Evolutionary conservation across 202 grass and related monocot species (phyloP), one percentile per base, ranked within the genome.

Genomic region (Zizania palustris): DNA sequence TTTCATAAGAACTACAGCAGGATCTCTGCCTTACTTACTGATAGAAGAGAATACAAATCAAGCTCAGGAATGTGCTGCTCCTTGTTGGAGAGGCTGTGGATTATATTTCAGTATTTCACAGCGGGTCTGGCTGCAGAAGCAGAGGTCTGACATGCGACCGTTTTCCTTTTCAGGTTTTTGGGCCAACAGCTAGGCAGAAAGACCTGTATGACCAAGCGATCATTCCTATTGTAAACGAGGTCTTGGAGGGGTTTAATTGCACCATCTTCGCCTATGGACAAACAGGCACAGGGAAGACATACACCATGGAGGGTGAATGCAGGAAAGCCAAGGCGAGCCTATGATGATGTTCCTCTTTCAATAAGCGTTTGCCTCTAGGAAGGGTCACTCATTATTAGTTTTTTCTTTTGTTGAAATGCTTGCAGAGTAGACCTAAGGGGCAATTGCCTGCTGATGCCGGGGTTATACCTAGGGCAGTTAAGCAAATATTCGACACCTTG

Each of bases 281-380:
- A 79, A 99, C 96, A 0, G 96, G 96, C 57, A 99, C 96, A 0
- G 96, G 96, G 9, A 99, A 99, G 66, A 98, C 96, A 1, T 99
- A 90, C 15, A 99, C 96, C 34, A 99, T 99, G 96, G 96, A 99
- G 95, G 96, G 96, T 20, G 91, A 93, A 72, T 96, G 92, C 75
- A 81, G 87, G 79, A 90, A 75, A 83, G 60, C 89, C 21, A 99
- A 99, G 92, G 96, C 73, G 92, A 85, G 83, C 71, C 12, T 80
- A 65, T 72, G 33, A 19, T 56, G 61, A 11, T 45, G 28, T 15
- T 49, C n/a, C 6, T 6, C 16, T 48, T 42, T 55, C 59, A 3
- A 20, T 14, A 20, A 46, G 14, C 41, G 14, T 60, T 62, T 65
- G 9, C 59, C 50, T 28, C 64, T 61, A 18, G 22, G 6, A 78